Evolutionary conservation across 768 basidiomycete species (phyloP).

Genomic region (Auricularia sp.): DNA sequence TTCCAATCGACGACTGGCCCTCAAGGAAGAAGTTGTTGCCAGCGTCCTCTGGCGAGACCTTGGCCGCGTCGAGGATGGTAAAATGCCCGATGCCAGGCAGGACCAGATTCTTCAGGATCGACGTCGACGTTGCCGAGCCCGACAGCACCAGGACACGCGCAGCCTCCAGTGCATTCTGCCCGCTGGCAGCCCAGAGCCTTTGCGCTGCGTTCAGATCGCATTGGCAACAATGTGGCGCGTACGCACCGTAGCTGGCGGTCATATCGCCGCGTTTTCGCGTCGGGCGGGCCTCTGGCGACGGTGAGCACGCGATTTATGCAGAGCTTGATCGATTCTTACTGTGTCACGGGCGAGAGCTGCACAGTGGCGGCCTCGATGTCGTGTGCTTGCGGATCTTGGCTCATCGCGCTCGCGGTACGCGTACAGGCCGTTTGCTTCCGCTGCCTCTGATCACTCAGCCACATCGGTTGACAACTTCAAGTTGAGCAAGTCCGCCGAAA

Average conservation of each 20-base stretch:
- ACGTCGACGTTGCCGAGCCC: conserved; percentile 73
- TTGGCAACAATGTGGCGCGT: background rate
- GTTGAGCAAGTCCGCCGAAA: too few species aligned
- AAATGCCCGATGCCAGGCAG: conserved; percentile 95
- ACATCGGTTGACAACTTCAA: too few species aligned
- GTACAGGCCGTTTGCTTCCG: too few species aligned
- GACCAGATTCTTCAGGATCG: conserved; percentile 91
- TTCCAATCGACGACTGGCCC: conserved; percentile 64
- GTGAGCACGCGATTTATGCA: conserved; percentile 6
- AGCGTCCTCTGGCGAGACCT: conserved; percentile 62
- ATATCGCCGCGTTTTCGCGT: conserved; percentile 82
- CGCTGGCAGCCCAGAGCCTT: conserved; percentile 88
- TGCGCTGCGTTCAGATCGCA: background rate
- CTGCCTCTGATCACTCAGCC: too few species aligned
- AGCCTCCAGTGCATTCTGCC: conserved; percentile 80
- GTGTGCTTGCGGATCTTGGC: conserved; percentile 27
- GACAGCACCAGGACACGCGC: conserved; percentile 74
- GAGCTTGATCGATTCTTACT: conserved; percentile 2
- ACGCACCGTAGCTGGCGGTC: conserved; percentile 86
- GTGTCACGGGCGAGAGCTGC: conserved; percentile 21
- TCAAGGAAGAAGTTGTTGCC: conserved; percentile 97
- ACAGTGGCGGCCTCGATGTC: conserved; percentile 37
- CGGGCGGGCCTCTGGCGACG: conserved; percentile 48
- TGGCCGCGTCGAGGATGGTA: conserved; percentile 67
- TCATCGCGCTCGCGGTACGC: background rate